Conservation (phyloP, 2,329 filamentous ascomycete genomes). For the Fusarium kyushuense region DNA sequence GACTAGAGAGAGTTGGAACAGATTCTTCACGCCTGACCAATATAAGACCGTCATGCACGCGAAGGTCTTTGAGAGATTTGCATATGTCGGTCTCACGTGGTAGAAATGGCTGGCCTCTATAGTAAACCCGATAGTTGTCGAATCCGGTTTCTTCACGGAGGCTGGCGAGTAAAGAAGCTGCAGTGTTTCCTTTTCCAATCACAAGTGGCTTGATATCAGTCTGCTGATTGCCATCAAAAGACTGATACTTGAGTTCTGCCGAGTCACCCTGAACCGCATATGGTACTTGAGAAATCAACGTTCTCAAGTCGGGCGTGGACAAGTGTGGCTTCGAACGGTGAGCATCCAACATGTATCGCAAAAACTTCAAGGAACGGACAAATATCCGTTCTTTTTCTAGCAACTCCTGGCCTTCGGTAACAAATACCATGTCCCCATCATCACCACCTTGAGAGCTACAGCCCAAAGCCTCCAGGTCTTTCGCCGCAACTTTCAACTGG, state of each 20-base stretch:
- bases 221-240: slow-evolving; percentile 71
- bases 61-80: slow-evolving; percentile 75
- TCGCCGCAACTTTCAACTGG: slow-evolving; percentile 74
- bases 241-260: slow-evolving; percentile 78
- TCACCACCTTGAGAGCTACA: slow-evolving; percentile 59
- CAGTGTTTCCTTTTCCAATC: slow-evolving; percentile 78
- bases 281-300: slow-evolving; percentile 64
- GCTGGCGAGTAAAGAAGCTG: slow-evolving; percentile 74
- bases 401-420: slow-evolving; percentile 61
- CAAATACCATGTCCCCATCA: slow-evolving; percentile 66
- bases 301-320: slow-evolving; percentile 67
- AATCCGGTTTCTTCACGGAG: slow-evolving; percentile 79
- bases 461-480: slow-evolving; percentile 61
- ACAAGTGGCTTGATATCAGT: slow-evolving; percentile 71
- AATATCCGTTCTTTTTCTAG: slow-evolving; percentile 70
- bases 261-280: slow-evolving; percentile 70
- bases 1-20: slow-evolving; percentile 55
- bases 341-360: slow-evolving; percentile 74
- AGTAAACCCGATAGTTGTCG: slow-evolving; percentile 79
- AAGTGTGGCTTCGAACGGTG: slow-evolving; percentile 72
- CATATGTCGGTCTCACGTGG: slow-evolving; percentile 69
- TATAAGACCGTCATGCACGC: slow-evolving; percentile 72
- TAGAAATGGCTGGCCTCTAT: slow-evolving; percentile 73
- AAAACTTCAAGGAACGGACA: slow-evolving; percentile 74
- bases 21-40: slow-evolving; percentile 72